Conservation (phyloP, 192 early-diverging fungal species). For the Geranomyces variabilis region DNA sequence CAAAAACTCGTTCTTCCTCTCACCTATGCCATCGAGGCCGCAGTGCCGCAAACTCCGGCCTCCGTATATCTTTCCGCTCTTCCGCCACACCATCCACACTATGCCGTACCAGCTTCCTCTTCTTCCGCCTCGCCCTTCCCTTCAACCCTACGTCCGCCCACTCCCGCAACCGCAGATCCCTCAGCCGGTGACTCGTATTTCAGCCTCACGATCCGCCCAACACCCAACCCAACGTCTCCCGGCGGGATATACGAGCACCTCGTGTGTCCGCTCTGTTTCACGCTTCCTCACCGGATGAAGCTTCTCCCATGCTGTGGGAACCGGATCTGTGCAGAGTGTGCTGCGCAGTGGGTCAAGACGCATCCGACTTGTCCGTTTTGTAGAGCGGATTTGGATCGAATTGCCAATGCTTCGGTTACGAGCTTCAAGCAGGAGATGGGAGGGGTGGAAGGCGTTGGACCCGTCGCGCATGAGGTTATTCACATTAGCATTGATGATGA, state of each 20-base stretch:
- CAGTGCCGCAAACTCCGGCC: too few species aligned
- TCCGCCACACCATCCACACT: too few species aligned
- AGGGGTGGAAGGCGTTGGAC: not conserved
- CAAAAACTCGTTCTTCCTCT: too few species aligned
- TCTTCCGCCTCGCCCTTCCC: too few species aligned
- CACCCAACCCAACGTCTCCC: slow-evolving; percentile 10
- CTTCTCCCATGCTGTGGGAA: slow-evolving; percentile 21
- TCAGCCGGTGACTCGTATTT: not conserved
- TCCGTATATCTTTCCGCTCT: too few species aligned
- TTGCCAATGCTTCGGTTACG: not conserved
- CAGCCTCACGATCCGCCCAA: not conserved
- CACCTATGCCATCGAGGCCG: too few species aligned
- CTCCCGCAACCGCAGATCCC: too few species aligned
- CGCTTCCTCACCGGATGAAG: slow-evolving; percentile 15
- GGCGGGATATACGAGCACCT: slow-evolving; percentile 23
- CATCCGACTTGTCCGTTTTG: slow-evolving; percentile 26
- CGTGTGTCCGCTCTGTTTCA: slow-evolving; percentile 28
- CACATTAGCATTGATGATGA: not conserved
- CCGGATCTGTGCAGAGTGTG: slow-evolving; percentile 22
- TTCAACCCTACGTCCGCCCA: too few species aligned
- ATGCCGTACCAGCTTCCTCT: too few species aligned
- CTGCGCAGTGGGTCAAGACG: slow-evolving; percentile 3
- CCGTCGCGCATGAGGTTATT: not conserved
- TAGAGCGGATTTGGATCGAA: slow-evolving; percentile 9
- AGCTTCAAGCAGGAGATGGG: too few species aligned